phyloP scores from a whole-genome alignment of 2,329 filamentous ascomycete species.

The Aspergillus amoenus region DNA sequence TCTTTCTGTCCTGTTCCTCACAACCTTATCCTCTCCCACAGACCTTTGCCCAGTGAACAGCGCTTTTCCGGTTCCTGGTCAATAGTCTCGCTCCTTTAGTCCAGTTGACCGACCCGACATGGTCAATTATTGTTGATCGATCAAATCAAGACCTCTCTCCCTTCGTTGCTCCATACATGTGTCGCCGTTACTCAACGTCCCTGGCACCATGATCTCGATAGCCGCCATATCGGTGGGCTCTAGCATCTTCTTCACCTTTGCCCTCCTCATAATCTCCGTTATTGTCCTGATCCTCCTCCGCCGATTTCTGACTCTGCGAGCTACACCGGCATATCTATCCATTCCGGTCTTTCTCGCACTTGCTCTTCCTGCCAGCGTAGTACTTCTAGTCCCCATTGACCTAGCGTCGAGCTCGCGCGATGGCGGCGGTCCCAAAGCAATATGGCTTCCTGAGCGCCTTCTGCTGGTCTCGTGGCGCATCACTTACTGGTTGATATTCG shows the following conservation, averaged over 20 bases:
- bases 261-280: slow-evolving; percentile 71
- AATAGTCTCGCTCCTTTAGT: slow-evolving; percentile 15
- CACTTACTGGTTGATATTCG: slow-evolving; percentile 95
- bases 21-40: neutral
- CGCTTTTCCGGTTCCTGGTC: slow-evolving; percentile 8
- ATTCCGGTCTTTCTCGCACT: slow-evolving; percentile 96
- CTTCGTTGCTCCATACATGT: slow-evolving; percentile 10
- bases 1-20: neutral
- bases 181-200: slow-evolving; percentile 16
- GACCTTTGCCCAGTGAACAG: neutral
- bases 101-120: slow-evolving; percentile 11
- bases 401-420: slow-evolving; percentile 80
- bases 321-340: slow-evolving; percentile 84
- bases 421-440: slow-evolving; percentile 71
- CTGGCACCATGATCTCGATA: slow-evolving; percentile 31
- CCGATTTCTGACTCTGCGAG: slow-evolving; percentile 84
- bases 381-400: slow-evolving; percentile 92
- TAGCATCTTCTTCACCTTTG: slow-evolving; percentile 71
- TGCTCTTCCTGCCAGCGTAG: slow-evolving; percentile 84
- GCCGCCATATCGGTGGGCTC: slow-evolving; percentile 66
- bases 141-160: slow-evolving; percentile 14
- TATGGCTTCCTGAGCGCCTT: slow-evolving; percentile 79
- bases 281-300: slow-evolving; percentile 81
- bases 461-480: slow-evolving; percentile 91
- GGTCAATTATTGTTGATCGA: slow-evolving; percentile 18